Evolutionary conservation across 805 yeast genomes (phyloP).

Genomic region (Candida sphagnicola): DNA sequence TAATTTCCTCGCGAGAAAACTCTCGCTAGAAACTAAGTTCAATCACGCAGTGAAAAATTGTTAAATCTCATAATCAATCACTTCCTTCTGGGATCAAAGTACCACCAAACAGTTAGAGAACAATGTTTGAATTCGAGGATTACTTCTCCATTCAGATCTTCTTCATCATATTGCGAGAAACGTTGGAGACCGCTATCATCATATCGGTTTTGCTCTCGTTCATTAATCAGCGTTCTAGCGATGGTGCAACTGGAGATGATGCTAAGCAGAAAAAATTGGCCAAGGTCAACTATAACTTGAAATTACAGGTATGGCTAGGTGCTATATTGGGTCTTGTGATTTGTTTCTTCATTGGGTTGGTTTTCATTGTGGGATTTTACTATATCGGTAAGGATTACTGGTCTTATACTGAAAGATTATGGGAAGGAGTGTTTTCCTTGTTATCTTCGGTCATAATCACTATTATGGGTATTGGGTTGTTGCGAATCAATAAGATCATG

Average conservation of each 20-base stretch:
- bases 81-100: too few relatives aligned
- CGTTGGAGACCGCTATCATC: constrained; percentile 67
- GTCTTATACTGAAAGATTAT: constrained; percentile 81
- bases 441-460: constrained; percentile 77
- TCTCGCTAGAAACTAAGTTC: too few relatives aligned
- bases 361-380: constrained; percentile 68
- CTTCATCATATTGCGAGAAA: constrained; percentile 70
- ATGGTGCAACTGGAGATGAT: neutral
- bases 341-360: constrained; percentile 69
- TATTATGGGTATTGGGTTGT: constrained; percentile 79
- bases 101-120: too few relatives aligned
- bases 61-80: too few relatives aligned
- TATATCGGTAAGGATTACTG: constrained; percentile 78
- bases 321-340: constrained; percentile 66
- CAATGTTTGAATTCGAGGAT: constrained; percentile 24
- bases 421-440: constrained; percentile 84
- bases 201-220: constrained; percentile 74
- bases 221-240: constrained; percentile 49
- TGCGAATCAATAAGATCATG: constrained; percentile 71
- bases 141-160: constrained; percentile 71
- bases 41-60: too few relatives aligned
- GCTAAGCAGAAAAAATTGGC: constrained; percentile 3
- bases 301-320: constrained; percentile 78
- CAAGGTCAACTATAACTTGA: constrained; percentile 26
- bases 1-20: too few relatives aligned